These are phyloP conservation scores for Sphagnum contortum DNA, from an alignment of 225 moss, liverwort and hornwort genomes.

Conservation along the genomic window DNA sequence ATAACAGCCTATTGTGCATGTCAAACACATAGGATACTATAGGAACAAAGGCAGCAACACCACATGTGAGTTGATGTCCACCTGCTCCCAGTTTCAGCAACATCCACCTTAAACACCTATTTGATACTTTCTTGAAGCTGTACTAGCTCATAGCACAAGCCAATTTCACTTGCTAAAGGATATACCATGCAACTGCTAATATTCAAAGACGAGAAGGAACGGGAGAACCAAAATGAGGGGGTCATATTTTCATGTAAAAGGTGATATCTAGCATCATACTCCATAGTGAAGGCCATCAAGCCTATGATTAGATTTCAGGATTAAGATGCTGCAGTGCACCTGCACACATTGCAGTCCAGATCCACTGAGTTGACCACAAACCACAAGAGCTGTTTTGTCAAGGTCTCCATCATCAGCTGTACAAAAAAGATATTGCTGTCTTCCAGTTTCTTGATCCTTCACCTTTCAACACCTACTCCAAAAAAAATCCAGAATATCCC, in stretches of 20 bases:
- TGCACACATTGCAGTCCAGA: constrained; percentile 64
- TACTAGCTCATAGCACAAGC: too few species aligned
- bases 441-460: constrained; percentile 88
- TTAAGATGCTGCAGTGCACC: constrained; percentile 14
- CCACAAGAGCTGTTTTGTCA: constrained; percentile 64
- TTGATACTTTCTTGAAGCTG: neutral
- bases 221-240: neutral
- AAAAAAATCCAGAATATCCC: neutral
- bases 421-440: constrained; percentile 76
- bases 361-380: constrained; percentile 72
- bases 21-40: constrained; percentile 10
- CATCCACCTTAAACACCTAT: too few species aligned
- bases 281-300: too few species aligned
- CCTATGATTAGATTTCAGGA: too few species aligned
- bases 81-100: constrained; percentile 39
- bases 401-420: constrained; percentile 53
- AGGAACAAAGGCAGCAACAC: constrained; percentile 53
- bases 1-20: too few species aligned
- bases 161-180: too few species aligned
- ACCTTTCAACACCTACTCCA: constrained; percentile 85
- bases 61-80: constrained; percentile 50
- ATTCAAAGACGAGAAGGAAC: constrained; percentile 1
- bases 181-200: neutral
- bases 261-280: too few species aligned
- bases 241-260: too few species aligned